phyloP scores from a whole-genome alignment of 2,329 filamentous ascomycete genomes.

The Colletotrichum higginsianum region DNA sequence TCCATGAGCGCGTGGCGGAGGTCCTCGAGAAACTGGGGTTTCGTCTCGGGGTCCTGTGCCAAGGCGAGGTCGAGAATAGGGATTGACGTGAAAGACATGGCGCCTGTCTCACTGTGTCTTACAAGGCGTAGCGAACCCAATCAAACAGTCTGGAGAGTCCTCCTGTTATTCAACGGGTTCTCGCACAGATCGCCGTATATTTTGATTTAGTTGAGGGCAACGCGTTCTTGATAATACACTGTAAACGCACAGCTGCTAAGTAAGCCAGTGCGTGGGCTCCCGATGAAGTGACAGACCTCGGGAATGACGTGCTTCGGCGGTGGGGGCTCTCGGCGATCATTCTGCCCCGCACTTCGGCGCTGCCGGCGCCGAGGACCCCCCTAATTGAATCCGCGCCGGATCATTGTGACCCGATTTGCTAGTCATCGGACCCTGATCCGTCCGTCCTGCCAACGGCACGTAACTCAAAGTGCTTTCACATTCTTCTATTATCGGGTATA shows the following conservation, averaged over 20 bases:
- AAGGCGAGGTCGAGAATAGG: slow-evolving; percentile 83
- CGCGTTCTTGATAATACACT: neutral
- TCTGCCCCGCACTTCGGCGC: slow-evolving; percentile 33
- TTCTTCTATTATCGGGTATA: slow-evolving; percentile 43
- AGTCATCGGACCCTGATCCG: neutral
- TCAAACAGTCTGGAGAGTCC: no score
- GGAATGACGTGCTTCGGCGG: slow-evolving; percentile 35
- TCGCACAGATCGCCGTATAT: no score
- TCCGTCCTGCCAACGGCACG: neutral
- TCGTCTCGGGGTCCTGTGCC: slow-evolving; percentile 75
- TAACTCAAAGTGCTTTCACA: slow-evolving; percentile 9
- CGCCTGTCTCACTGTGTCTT: neutral
- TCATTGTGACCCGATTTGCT: neutral
- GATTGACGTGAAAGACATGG: slow-evolving; percentile 80
- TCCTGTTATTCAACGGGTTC: neutral
- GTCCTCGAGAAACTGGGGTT: slow-evolving; percentile 78
- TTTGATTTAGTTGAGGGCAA: neutral
- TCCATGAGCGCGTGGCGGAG: slow-evolving; percentile 84
- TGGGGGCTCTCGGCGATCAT: slow-evolving; percentile 25
- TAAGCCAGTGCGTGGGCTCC: slow-evolving; percentile 14
- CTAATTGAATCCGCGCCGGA: neutral
- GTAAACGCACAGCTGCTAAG: neutral
- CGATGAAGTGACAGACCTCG: slow-evolving; percentile 33
- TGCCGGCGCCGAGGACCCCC: slow-evolving; percentile 14
- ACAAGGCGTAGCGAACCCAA: neutral